phyloP scores from a whole-genome alignment of 208 protist genomes.

The Trypanosoma melophagium region DNA sequence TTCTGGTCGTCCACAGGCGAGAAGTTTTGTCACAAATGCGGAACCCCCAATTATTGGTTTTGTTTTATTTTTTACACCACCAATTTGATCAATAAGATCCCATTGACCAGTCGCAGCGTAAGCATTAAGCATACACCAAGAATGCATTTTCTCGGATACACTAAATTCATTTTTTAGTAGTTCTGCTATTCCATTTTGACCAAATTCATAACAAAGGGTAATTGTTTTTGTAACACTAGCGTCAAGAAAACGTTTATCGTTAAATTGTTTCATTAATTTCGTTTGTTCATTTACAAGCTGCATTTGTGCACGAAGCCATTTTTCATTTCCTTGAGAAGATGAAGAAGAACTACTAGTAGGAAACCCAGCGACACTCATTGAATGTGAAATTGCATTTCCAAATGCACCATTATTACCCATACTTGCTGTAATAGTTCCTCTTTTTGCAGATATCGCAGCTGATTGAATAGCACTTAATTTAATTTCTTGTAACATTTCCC shows the following conservation, averaged over 20 bases:
- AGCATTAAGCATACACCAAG: slow-evolving; percentile 67
- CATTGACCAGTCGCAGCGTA: slow-evolving; percentile 62
- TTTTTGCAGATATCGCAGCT: slow-evolving; percentile 27
- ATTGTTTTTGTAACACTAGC: slow-evolving; percentile 65
- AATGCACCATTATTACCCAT: slow-evolving; percentile 13
- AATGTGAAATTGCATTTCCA: slow-evolving; percentile 9
- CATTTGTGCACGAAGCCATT: slow-evolving; percentile 32
- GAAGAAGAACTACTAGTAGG: neutral
- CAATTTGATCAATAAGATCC: slow-evolving; percentile 68
- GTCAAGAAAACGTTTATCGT: slow-evolving; percentile 74
- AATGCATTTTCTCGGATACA: slow-evolving; percentile 74
- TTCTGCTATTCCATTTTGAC: slow-evolving; percentile 40
- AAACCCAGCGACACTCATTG: slow-evolving; percentile 24
- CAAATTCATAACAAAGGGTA: slow-evolving; percentile 59
- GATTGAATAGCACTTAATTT: slow-evolving; percentile 50
- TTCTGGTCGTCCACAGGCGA: slow-evolving; percentile 49
- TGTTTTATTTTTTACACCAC: slow-evolving; percentile 34
- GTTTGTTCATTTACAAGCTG: slow-evolving; percentile 62
- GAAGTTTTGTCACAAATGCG: slow-evolving; percentile 54
- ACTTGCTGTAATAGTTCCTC: slow-evolving; percentile 27
- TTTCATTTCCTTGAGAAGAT: slow-evolving; percentile 28
- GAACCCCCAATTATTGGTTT: slow-evolving; percentile 51
- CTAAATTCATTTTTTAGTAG: slow-evolving; percentile 57
- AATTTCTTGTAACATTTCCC: slow-evolving; percentile 64
- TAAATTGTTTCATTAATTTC: slow-evolving; percentile 54